phyloP scores from a whole-genome alignment of 305 asterid genomes.

The Petunia hybrid region DNA sequence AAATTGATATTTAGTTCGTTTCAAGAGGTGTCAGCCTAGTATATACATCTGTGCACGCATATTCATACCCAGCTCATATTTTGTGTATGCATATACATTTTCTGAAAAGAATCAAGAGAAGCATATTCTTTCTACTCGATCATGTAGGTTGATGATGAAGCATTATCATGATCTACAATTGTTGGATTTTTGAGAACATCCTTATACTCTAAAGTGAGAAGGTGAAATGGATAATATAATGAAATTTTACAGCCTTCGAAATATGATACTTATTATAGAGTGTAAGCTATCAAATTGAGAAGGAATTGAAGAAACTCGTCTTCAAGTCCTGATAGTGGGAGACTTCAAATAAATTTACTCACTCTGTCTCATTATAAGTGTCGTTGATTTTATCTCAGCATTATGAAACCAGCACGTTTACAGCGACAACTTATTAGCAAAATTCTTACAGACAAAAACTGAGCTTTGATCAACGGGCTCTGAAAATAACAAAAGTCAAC shows the following conservation, averaged over 20 bases:
- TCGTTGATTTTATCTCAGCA: no score
- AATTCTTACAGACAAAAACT: no score
- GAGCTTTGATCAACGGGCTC: no score
- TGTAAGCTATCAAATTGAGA: not conserved
- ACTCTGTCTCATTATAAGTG: no score
- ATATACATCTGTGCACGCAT: not conserved
- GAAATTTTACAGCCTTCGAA: not conserved
- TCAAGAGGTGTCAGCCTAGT: no score
- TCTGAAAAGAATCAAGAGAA: not conserved
- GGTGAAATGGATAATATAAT: not conserved
- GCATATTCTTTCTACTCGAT: not conserved
- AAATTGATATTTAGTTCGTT: no score
- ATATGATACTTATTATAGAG: not conserved
- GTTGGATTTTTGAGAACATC: not conserved
- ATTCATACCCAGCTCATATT: not conserved
- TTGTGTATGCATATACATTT: not conserved
- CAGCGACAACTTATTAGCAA: no score
- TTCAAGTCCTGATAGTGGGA: not conserved
- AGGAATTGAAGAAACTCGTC: not conserved
- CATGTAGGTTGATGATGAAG: not conserved
- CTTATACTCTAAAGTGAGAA: not conserved
- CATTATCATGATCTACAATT: not conserved
- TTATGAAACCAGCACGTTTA: no score
- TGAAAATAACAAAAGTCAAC: no score
- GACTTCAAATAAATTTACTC: not conserved